Conservation (phyloP, 192 early-diverging fungal species). For the Umbelopsis isabellina region DNA sequence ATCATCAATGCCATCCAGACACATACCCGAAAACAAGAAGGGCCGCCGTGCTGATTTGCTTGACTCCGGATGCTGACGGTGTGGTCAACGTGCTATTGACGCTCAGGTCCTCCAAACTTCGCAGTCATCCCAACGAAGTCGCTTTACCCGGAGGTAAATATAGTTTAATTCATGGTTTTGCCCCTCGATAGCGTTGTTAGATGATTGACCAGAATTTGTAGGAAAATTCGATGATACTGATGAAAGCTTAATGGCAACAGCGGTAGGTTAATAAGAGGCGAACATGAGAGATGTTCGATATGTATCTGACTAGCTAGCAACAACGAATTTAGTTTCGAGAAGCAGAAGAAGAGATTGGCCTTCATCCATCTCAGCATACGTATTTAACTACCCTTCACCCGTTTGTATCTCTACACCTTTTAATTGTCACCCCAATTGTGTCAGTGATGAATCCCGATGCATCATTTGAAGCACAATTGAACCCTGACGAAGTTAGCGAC, state of each 20-base stretch:
- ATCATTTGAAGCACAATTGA: neutral
- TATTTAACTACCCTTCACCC: constrained; percentile 8
- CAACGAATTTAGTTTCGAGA: neutral
- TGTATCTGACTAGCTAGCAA: neutral
- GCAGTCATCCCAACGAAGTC: constrained; percentile 12
- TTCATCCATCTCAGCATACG: constrained; percentile 6
- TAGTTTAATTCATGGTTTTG: neutral
- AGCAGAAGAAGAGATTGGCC: constrained; percentile 11
- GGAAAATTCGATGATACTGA: neutral
- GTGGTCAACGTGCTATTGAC: neutral
- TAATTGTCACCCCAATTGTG: constrained; percentile 8
- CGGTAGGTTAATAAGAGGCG: neutral
- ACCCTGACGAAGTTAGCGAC: constrained; percentile 6
- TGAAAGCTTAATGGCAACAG: constrained; percentile 9
- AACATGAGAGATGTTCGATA: neutral
- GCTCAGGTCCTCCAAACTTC: neutral
- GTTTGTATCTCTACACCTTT: neutral
- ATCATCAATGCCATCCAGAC: constrained; percentile 1
- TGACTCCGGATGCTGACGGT: neutral
- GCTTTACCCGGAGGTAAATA: constrained; percentile 4
- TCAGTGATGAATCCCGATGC: constrained; percentile 6
- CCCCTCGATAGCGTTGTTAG: neutral
- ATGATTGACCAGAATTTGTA: neutral
- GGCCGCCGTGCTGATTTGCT: neutral
- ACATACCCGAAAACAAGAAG: constrained; percentile 3